Evolutionary conservation across 768 basidiomycete species (phyloP).

Genomic region (Rubroboletus satanas): DNA sequence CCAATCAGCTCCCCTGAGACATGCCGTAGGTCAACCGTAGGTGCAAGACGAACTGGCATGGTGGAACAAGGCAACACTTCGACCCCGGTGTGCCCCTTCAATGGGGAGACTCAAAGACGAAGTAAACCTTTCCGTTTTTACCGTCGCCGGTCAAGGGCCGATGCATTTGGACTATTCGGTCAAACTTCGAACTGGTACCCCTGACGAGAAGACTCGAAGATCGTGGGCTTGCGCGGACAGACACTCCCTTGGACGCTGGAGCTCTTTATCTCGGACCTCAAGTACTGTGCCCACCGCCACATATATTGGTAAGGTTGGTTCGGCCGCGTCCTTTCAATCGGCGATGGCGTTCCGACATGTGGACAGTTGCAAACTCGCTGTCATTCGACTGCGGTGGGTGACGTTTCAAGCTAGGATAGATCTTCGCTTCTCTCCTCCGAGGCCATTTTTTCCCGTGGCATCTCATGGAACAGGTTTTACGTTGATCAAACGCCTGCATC

Average conservation of each 20-base stretch:
- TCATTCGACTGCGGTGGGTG: slow-evolving; percentile 1
- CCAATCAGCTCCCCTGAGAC: too few species aligned
- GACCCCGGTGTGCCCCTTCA: too few species aligned
- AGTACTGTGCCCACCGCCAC: neutral
- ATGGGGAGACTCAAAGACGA: too few species aligned
- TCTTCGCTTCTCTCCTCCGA: slow-evolving; percentile 1
- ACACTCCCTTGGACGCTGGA: neutral
- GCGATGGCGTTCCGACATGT: slow-evolving; percentile 1
- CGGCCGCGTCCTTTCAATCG: neutral
- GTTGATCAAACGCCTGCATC: neutral
- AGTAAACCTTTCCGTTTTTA: neutral
- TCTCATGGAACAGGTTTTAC: neutral
- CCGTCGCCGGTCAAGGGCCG: neutral
- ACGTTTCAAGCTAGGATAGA: neutral
- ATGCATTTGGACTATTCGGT: neutral
- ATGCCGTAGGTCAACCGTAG: too few species aligned
- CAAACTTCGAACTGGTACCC: neutral
- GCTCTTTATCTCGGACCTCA: neutral
- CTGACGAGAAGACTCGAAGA: neutral
- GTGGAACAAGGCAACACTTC: too few species aligned
- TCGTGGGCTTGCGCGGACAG: neutral
- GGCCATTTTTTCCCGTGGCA: neutral
- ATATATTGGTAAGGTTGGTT: neutral
- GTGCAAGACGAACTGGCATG: too few species aligned
- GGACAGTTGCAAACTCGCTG: neutral